Base-by-base conservation (phyloP, 495 filamentous ascomycete species). In the Hypomontagnella submonticulosa region DNA sequence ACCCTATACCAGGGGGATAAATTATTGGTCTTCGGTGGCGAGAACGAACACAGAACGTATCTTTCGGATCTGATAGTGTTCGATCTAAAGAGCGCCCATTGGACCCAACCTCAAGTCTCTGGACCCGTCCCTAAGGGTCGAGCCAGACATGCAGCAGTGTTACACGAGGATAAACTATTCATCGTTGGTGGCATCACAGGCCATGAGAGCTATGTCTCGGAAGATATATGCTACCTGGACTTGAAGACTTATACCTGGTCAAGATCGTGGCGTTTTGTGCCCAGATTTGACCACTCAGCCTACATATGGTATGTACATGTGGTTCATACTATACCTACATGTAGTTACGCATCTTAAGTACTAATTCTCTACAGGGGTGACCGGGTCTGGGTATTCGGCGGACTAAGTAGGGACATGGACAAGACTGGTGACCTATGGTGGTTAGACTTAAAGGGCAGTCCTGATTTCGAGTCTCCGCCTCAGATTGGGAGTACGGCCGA, bases 171-270 rank as follows among this genome's bases (percentile, higher is more conserved):
- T 75, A 97, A 97, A 72, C 81, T 99, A 3, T 99, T 96, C 73
- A 89, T 99, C 58, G 82, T 95, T 40, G 95, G 96, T 46, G 95
- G 96, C 7, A 88, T 97, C 48, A 92, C 90, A 9, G 92, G 91
- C 0, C 90, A 92, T 57, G 91, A 93, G 61, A 96, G 89, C 70
- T 87, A 90, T 58, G 92, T 97, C 16, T 81, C 97, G 32, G 94
- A 98, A 65, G 95, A 98, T 73, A 89, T 99, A 55, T 95, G 91
- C 75, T 99, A 96, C 75, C 84, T 99, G 42, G 95, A 99, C 72
- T 81, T 99, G 53, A 96, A 96, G 81, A 97, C 95, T 8, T 97
- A 91, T 85, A 97, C 94, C 4, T 99, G 95, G 95, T 98, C 95
- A 50, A 86, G 92, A 47, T 90, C 92, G 34, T 99, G 95, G 95